phyloP scores from a whole-genome alignment of 2,329 filamentous ascomycete genomes.

The Fusarium torulosum region DNA sequence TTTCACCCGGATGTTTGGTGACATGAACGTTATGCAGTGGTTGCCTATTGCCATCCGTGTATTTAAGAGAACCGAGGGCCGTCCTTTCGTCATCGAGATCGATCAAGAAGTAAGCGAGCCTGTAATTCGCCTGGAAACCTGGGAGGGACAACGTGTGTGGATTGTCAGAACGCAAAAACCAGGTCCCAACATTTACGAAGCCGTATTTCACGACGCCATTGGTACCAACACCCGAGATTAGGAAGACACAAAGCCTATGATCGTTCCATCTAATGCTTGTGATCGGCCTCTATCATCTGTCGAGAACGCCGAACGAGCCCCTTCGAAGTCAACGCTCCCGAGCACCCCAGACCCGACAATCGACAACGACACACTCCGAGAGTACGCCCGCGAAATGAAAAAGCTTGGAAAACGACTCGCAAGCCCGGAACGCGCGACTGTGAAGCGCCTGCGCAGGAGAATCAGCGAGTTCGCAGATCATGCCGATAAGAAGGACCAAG shows the following conservation, averaged over 20 bases:
- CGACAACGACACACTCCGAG: background rate
- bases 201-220: background rate
- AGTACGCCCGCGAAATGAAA: background rate
- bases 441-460: rapidly evolving
- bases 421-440: rapidly evolving
- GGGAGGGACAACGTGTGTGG: rapidly evolving
- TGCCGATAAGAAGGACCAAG: rapidly evolving
- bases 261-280: too few relatives aligned
- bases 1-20: background rate
- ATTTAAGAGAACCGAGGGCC: rapidly evolving
- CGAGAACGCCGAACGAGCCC: background rate
- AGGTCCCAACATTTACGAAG: background rate
- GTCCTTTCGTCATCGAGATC: background rate
- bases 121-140: rapidly evolving
- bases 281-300: background rate
- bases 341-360: rapidly evolving
- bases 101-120: rapidly evolving
- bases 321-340: rapidly evolving
- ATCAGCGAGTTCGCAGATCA: background rate
- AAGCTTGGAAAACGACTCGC: rapidly evolving
- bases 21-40: background rate
- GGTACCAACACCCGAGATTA: background rate
- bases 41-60: background rate
- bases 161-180: rapidly evolving
- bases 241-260: too few relatives aligned